Evolutionary conservation across 2,329 filamentous ascomycete species (phyloP), one percentile per base, ranked within the genome.

Genomic region (Microcyclospora pomicola): DNA sequence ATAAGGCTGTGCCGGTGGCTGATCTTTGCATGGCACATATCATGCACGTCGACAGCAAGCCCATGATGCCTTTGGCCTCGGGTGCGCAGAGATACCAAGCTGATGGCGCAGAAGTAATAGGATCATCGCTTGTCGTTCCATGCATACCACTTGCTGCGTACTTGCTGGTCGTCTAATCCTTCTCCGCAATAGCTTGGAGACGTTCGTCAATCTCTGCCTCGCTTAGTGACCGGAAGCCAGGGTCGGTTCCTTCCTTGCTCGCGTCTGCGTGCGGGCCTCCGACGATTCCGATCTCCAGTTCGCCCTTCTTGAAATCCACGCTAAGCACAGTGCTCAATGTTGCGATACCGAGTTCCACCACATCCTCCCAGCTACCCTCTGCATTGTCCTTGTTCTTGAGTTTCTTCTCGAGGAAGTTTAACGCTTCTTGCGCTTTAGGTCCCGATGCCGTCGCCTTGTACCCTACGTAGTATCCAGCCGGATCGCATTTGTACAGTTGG

Each of bases 361-460:
- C 91, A 43, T 98, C 91, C 64, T 94, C 84, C 91, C 91, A 98
- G 58, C 69, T 79, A 44, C 91, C 91, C 41, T 91, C 82, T 28
- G 88, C 91, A 54, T 74, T 72, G 56, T 96, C 87, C 77, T 95
- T 95, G 78, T 94, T 95, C 71, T 95, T 94, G 63, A 98, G 77
- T 74, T 96, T 96, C 80, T 96, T 96, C 75, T 98, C 91, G 42
- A 98, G 72, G 63, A 93, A 86, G 66, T 98, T 98, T 60, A 96
- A 76, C 46, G 91, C 91, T 72, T 98, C 91, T 63, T 98, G 91
- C 63, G 95, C 88, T 70, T 98, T 98, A 38, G 91, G 91, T 5
- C 91, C 91, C 6, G 91, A 92, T 37, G 91, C 85, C 34, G 91
- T 96, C 50, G 85, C 91, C 71, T 96, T 96, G 78, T 96, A 98